Evolutionary conservation across 2,329 filamentous ascomycete genomes (phyloP).

Genomic region (Aspergillus niger): DNA sequence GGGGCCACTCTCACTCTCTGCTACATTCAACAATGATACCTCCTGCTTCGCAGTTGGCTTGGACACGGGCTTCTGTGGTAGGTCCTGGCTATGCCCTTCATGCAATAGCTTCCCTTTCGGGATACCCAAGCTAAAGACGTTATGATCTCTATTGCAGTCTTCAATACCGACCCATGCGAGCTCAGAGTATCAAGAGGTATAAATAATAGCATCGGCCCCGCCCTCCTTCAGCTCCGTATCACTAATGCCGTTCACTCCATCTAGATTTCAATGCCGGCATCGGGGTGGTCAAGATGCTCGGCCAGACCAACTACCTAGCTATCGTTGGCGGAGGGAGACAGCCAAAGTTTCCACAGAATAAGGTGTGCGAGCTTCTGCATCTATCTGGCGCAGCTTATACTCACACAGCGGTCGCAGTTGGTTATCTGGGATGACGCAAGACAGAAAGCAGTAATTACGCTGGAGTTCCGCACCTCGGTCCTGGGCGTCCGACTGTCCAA

Average conservation of each 20-base stretch:
- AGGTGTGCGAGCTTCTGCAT: slow-evolving; percentile 53
- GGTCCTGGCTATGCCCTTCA: slow-evolving; percentile 33
- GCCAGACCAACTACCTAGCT: slow-evolving; percentile 81
- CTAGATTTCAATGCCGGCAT: slow-evolving; percentile 79
- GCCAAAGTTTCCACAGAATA: slow-evolving; percentile 85
- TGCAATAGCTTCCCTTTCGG: slow-evolving; percentile 4
- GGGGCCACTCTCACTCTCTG: slow-evolving; percentile 75
- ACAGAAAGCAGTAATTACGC: slow-evolving; percentile 70
- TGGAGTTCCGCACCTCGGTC: slow-evolving; percentile 79
- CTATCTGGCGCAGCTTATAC: neutral
- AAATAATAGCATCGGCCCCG: neutral
- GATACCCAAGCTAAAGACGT: slow-evolving; percentile 20
- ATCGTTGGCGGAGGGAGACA: slow-evolving; percentile 84
- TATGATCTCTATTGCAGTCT: slow-evolving; percentile 55
- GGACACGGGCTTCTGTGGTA: slow-evolving; percentile 82
- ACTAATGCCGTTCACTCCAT: neutral
- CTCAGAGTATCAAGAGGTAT: slow-evolving; percentile 65
- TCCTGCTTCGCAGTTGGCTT: slow-evolving; percentile 86
- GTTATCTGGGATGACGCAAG: slow-evolving; percentile 91
- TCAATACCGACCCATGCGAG: slow-evolving; percentile 71
- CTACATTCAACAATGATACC: slow-evolving; percentile 80
- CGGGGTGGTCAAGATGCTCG: slow-evolving; percentile 82
- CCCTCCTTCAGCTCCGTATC: neutral
- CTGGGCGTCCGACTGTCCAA: slow-evolving; percentile 76
- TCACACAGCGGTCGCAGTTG: slow-evolving; percentile 44